Base-by-base conservation (phyloP, 2,329 filamentous ascomycete species). In the Fusarium haematococcum region DNA sequence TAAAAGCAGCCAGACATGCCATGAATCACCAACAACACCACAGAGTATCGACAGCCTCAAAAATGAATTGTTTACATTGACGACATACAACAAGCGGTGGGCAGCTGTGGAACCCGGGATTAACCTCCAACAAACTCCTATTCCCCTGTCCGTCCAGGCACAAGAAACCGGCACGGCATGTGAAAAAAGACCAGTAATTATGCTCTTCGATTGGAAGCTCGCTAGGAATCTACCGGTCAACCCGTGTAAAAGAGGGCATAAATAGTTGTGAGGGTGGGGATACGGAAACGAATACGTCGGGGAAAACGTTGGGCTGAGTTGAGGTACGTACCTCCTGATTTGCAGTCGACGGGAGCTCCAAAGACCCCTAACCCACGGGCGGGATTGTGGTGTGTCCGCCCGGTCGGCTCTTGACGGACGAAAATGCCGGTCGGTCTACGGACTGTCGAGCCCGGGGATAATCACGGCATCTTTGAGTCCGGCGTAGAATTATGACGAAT, bases 241-340 rank as follows among this genome's bases (percentile, higher is more conserved):
- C 25, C 45, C 25, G 45, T 50, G 25, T 16, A 30, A 25, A 23
- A 23, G 20, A 45, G 45, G 8, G 45, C 45, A 27, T 48, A 48
- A 27, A 27, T 48, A 23, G 27, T 23, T 23, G 23, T 27, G 45
- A 27, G 23, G 43, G 43, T 41, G 63, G 43, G 43, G 57, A 75
- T 75, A 75, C 72, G 73, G 73, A 75, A 75, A 75, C 73, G 73
- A 75, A 75, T 75, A 75, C 72, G 72, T 56, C 67, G 59, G 65
- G 61, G 45, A 54, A 66, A 59, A 59, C 37, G 45, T 74, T 65
- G 59, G 30, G 30, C 30, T 10, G 30, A 32, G 20, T 14, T 45
- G 14, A 50, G 45, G 45, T 30, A 50, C 45, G 48, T 52, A 52
- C 48, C 45, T 8, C 7, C 13, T 10, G 60, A 37, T 35, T 33